Evolutionary conservation across 2,329 filamentous ascomycete genomes (phyloP), one percentile per base, ranked within the genome.

Genomic region (Alternaria solani): DNA sequence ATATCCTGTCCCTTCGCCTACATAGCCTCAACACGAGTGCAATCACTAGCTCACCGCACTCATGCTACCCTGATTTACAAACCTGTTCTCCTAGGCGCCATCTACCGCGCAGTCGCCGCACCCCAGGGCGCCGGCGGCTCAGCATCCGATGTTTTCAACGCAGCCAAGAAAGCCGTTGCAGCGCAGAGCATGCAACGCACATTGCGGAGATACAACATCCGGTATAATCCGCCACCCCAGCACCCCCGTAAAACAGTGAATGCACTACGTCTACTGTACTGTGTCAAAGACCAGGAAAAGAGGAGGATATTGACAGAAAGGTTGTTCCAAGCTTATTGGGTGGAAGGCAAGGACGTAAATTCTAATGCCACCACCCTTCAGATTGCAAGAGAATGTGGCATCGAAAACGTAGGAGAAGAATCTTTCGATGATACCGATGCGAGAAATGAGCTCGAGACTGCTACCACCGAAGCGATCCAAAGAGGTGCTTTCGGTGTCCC

Each of bases 1-100:
- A 77, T 78, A 28, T 77, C 75, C 8, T 78, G 75, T 46, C 75
- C 75, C 6, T 77, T 76, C 51, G 75, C 75, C n/a, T 78, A 78
- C 64, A 78, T 78, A 52, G 75, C 75, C 11, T 77, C 73, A 7
- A 76, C 73, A 2, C 72, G 74, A 26, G 61, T 78, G 5, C 57
- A 69, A 56, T 61, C 68, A 1, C 73, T 78, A 34, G 73, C 74
- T 9, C 43, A 62, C 14, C 74, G 74, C 12, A 74, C 74, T 11
- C 55, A 60, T 14, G 62, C 73, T 25, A 67, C 36, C 14, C 54
- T 78, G 0, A 59, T 68, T 38, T 76, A 72, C 61, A 68, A 67
- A 23, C 73, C 75, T 8, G 69, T 75, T 8, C 67, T 76, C 12
- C 69, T 78, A 5, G 75, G 75, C 39, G 75, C 75, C 8, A 75